These are phyloP conservation scores for Strobilomyces echinocephalus DNA, from an alignment of 768 basidiomycete species.

Conservation along the genomic window DNA sequence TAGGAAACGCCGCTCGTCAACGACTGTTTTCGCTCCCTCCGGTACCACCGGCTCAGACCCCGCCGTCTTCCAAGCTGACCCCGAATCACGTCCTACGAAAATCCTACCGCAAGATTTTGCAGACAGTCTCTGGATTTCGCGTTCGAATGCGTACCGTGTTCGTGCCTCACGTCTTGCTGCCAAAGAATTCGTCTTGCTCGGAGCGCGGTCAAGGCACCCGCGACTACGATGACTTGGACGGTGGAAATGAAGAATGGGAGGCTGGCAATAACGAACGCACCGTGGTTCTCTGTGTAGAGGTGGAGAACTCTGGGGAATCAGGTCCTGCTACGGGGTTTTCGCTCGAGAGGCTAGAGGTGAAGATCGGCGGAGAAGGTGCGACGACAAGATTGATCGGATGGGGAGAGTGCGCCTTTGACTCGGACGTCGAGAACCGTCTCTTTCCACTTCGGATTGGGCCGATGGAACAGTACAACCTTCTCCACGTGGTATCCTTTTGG, in stretches of 20 bases:
- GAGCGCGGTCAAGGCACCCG: slow-evolving; percentile 30
- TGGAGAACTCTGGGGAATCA: slow-evolving; percentile 76
- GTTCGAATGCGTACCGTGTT: slow-evolving; percentile 95
- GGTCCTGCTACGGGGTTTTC: slow-evolving; percentile 60
- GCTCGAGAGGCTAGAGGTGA: slow-evolving; percentile 71
- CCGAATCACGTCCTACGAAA: slow-evolving; percentile 73
- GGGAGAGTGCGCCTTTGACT: slow-evolving; percentile 36
- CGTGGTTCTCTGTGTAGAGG: slow-evolving; percentile 85
- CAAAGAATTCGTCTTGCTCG: slow-evolving; percentile 30
- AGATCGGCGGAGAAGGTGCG: slow-evolving; percentile 67
- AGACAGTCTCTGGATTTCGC: slow-evolving; percentile 76
- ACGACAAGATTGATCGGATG: slow-evolving; percentile 46
- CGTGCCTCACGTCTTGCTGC: slow-evolving; percentile 76
- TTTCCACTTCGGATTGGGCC: slow-evolving; percentile 74
- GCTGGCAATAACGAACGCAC: slow-evolving; percentile 80
- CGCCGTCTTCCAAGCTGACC: slow-evolving; percentile 43
- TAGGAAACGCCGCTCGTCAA: slow-evolving; percentile 62
- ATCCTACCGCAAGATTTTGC: slow-evolving; percentile 76
- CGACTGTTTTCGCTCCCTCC: slow-evolving; percentile 62
- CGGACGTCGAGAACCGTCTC: slow-evolving; percentile 36
- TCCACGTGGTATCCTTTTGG: slow-evolving; percentile 85
- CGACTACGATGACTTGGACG: slow-evolving; percentile 37
- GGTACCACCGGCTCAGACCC: slow-evolving; percentile 38
- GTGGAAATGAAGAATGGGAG: slow-evolving; percentile 44
- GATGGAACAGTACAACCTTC: slow-evolving; percentile 79